These are phyloP conservation scores for Escallonia herrerae DNA, from an alignment of 129 eudicot species.

Conservation along the genomic window DNA sequence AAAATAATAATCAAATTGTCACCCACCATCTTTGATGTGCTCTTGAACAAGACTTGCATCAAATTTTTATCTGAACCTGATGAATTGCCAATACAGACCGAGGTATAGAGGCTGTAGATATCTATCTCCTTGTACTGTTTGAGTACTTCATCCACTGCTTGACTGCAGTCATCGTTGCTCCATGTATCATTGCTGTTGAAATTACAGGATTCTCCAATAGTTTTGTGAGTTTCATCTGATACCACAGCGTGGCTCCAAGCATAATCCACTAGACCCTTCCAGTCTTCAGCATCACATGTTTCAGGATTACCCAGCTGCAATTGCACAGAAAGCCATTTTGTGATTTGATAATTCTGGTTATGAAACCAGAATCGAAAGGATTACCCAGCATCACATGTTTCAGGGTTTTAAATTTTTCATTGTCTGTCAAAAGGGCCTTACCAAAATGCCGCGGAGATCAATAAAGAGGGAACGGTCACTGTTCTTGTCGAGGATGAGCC, in stretches of 20 bases:
- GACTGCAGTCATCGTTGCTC: constrained; percentile 52
- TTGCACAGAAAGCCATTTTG: not conserved
- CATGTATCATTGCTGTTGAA: constrained; percentile 65
- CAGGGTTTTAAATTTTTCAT: not conserved
- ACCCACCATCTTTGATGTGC: constrained; percentile 65
- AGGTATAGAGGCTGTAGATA: constrained; percentile 82
- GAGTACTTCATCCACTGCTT: constrained; percentile 61
- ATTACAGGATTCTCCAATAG: constrained; percentile 65
- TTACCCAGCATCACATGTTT: no score
- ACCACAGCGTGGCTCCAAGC: constrained; percentile 99
- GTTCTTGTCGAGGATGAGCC: constrained; percentile 67
- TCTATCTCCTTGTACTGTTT: constrained; percentile 78
- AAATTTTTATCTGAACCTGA: constrained; percentile 36
- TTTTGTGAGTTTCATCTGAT: constrained; percentile 90
- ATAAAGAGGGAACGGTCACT: constrained; percentile 49
- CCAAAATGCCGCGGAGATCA: constrained; percentile 84
- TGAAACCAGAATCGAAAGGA: not conserved
- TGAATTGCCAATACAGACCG: constrained; percentile 58
- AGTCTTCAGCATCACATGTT: constrained; percentile 84
- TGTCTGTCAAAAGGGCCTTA: constrained; percentile 14
- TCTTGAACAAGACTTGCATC: constrained; percentile 33
- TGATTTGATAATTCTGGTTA: not conserved
- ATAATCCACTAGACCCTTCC: constrained; percentile 83
- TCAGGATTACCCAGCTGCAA: constrained; percentile 89
- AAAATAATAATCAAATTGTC: not conserved